These are phyloP conservation scores for Pyracantha coccinea DNA, from an alignment of 331 rosid species.

Conservation along the genomic window DNA sequence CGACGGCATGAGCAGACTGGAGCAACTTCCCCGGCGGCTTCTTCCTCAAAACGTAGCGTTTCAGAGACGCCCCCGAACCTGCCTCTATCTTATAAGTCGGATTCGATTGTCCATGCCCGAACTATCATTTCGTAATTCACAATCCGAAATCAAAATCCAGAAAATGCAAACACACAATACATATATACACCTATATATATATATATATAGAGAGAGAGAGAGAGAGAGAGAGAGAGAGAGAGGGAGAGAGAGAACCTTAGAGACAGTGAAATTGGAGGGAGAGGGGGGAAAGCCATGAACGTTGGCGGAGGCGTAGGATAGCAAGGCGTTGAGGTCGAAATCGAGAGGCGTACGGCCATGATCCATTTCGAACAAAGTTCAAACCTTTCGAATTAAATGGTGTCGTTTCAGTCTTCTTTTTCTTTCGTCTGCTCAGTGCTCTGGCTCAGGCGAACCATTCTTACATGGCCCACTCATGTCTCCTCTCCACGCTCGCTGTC, in stretches of 20 bases:
- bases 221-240: background rate
- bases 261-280: constrained; percentile 49
- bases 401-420: background rate
- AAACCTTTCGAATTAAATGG: background rate
- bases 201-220: too few relatives aligned
- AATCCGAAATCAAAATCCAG: background rate
- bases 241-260: constrained; percentile 44
- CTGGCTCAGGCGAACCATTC: background rate
- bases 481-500: too few relatives aligned
- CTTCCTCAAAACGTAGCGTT: constrained; percentile 81
- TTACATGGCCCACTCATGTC: too few relatives aligned
- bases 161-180: background rate
- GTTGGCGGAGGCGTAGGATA: constrained; percentile 58
- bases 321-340: constrained; percentile 43
- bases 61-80: constrained; percentile 31
- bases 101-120: constrained; percentile 89
- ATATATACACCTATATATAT: background rate
- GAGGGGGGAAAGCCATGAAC: constrained; percentile 54
- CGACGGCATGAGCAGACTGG: constrained; percentile 91
- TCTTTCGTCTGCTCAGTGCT: background rate
- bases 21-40: constrained; percentile 78
- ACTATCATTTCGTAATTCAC: constrained; percentile 26
- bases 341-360: constrained; percentile 27
- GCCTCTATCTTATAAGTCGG: constrained; percentile 83
- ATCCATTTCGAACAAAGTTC: background rate